These are phyloP conservation scores for Podospora pseudoanserina DNA, from an alignment of 495 filamentous ascomycete genomes.

Conservation along the genomic window DNA sequence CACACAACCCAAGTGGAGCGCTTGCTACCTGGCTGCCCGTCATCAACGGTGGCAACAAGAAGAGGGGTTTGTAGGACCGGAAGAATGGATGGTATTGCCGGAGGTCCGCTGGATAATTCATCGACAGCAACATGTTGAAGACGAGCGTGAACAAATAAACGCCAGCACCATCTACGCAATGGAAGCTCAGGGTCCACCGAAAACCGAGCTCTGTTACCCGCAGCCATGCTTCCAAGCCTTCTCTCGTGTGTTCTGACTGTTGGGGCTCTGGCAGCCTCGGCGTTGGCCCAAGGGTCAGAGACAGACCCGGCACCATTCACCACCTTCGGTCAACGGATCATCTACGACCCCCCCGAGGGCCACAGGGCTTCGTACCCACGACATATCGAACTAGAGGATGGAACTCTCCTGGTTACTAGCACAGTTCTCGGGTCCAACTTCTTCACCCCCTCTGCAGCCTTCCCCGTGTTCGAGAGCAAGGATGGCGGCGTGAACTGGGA, in stretches of 20 bases:
- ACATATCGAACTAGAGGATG: conserved; percentile 43
- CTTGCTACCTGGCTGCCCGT: background rate
- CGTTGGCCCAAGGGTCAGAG: background rate
- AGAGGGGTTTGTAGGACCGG: background rate
- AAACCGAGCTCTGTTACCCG: background rate
- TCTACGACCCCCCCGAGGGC: conserved; percentile 7
- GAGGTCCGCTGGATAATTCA: background rate
- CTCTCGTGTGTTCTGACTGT: background rate
- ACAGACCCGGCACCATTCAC: conserved; percentile 6
- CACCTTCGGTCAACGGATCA: background rate
- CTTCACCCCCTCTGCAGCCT: conserved; percentile 52
- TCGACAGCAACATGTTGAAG: background rate
- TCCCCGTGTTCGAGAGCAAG: conserved; percentile 61
- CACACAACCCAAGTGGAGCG: background rate
- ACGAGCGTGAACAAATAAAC: background rate
- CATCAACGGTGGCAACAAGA: background rate
- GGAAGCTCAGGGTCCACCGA: background rate
- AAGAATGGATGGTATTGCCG: background rate
- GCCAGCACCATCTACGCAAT: background rate
- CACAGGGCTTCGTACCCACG: conserved; percentile 5
- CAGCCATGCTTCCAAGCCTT: background rate
- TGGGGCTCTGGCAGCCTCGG: background rate
- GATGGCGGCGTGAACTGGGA: conserved; percentile 62
- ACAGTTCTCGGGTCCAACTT: conserved; percentile 64
- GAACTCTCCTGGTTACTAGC: conserved; percentile 61